Evolutionary conservation across 78 protist genomes (phyloP).

Genomic region (Chrysochromulina tobinii): DNA sequence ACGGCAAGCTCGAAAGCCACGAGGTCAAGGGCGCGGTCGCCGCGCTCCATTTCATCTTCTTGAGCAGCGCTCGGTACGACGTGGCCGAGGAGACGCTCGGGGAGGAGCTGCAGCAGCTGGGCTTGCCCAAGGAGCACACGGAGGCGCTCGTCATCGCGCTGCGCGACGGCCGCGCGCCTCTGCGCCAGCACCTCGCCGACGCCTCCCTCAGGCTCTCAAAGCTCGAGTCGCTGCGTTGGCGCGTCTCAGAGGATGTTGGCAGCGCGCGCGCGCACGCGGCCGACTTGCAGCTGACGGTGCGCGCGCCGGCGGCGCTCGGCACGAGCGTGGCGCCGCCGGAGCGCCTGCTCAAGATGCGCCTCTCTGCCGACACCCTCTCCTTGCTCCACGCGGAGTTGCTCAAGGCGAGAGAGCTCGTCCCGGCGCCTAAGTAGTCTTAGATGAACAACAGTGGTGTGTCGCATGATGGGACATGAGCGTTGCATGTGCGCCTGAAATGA

Average conservation of each 20-base stretch:
- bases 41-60: background rate
- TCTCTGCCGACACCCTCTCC: background rate
- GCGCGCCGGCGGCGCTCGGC: background rate
- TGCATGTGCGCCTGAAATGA: too few relatives aligned
- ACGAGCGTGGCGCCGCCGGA: background rate
- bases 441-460: too few relatives aligned
- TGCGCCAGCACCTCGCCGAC: background rate
- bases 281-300: background rate
- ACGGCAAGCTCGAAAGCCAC: background rate
- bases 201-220: background rate
- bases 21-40: background rate
- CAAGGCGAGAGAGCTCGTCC: background rate
- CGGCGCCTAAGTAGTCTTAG: too few relatives aligned
- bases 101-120: background rate
- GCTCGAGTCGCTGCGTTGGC: background rate
- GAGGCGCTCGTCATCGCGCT: background rate
- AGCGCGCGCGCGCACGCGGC: background rate
- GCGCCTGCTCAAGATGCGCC: background rate
- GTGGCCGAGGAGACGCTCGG: background rate
- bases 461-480: too few relatives aligned
- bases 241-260: background rate
- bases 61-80: background rate
- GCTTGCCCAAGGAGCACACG: background rate
- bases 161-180: background rate
- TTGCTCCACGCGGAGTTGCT: background rate